Evolutionary conservation across 208 protist species (phyloP), one percentile per base, ranked within the genome.

Genomic region (Trypanosoma grayi): DNA sequence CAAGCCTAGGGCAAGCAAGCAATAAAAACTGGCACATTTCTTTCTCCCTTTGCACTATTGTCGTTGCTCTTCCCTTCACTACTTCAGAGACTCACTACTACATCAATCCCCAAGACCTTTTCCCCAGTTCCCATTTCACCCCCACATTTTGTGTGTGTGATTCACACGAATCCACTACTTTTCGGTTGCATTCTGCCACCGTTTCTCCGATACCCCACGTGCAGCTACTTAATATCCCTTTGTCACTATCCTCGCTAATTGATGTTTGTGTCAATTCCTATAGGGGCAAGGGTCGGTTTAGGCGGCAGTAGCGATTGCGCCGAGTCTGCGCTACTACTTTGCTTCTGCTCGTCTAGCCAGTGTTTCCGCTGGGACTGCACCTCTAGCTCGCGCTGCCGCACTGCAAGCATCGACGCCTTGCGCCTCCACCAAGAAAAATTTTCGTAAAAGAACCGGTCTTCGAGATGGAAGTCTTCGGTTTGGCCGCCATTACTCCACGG

Each of bases 391-490:
- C 84, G 70, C 51, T 72, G 75, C 9, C 89, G 85, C 30, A 95
- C 73, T 27, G 85, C 89, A 71, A 92, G 70, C 74, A 95, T 79
- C 36, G 85, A 62, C 20, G 83, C 83, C 68, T 85, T 87, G 14
- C 86, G 63, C 54, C 84, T 58, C 86, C 85, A 93, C 76, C 83
- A 92, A 7, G 80, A 81, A 62, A 87, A 91, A 70, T 95, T 93
- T 58, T 91, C 83, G 70, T 85, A 90, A 66, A 92, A 89, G 80
- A 92, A 92, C 43, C 89, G 83, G 59, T 95, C 89, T 71, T 95
- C 89, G 2, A 95, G 56, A 60, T 93, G 89, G 65, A 95, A 95
- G 69, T 95, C 89, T 66, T 95, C 89, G 24, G 84, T 93, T 63
- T 95, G 89, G 9, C 89, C 89, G 46, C 89, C 89, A 54, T 95